These are phyloP conservation scores for Lavandula angustifolia DNA, from an alignment of 257 asterid species.

Conservation along the genomic window DNA sequence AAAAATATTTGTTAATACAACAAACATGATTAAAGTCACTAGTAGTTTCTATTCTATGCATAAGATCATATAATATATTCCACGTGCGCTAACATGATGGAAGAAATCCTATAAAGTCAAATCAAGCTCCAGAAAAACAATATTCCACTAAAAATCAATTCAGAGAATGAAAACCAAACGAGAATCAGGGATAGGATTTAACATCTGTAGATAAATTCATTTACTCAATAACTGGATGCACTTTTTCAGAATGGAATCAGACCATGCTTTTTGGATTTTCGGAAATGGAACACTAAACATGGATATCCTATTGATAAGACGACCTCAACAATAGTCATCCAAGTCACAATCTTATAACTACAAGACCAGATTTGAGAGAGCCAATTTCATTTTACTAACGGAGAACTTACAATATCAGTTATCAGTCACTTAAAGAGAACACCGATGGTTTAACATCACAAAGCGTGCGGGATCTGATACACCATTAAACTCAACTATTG, in stretches of 20 bases:
- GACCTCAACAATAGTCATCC: neutral
- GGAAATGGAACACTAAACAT: neutral
- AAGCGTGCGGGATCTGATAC: constrained; percentile 16
- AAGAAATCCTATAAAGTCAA: constrained; percentile 9
- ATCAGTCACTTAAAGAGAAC: neutral
- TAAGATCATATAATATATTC: too few relatives aligned
- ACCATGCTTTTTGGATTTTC: neutral
- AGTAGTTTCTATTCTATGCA: too few relatives aligned
- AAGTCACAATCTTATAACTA: constrained; percentile 12
- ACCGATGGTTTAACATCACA: neutral
- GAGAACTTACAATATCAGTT: constrained; percentile 4
- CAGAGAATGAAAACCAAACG: neutral
- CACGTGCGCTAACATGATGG: neutral
- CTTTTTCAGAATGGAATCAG: constrained; percentile 1
- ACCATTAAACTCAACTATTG: constrained; percentile 8
- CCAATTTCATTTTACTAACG: neutral
- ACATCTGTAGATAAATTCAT: constrained; percentile 7
- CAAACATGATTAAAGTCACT: too few relatives aligned
- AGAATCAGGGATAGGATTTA: neutral
- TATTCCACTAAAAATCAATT: constrained; percentile 3
- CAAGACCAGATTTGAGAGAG: constrained; percentile 5
- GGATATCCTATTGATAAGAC: neutral
- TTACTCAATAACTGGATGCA: constrained; percentile 17
- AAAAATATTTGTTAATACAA: too few relatives aligned
- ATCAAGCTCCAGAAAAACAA: constrained; percentile 10